A percentile compares a stretch with the other conserved stretches of the same genome.
Conservation (phyloP, 176 grass and related monocot species). For the Triticum monococcum region DNA sequence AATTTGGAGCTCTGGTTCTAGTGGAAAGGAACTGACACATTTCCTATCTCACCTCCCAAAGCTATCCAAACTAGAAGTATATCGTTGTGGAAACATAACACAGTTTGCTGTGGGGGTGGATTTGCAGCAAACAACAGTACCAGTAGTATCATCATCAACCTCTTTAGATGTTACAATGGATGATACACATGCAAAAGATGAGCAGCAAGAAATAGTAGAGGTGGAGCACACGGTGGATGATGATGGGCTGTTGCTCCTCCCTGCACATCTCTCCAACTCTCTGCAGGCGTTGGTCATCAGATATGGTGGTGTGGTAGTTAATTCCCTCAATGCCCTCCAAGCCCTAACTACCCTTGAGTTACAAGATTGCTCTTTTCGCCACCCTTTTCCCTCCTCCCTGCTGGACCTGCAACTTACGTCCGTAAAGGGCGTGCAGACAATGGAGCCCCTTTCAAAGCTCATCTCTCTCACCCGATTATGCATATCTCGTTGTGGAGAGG, state of each 20-base stretch:
- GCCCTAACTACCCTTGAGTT: too few species aligned
- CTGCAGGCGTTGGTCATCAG: neutral
- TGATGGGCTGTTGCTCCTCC: neutral
- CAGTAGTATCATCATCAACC: too few species aligned
- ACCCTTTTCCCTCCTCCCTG: neutral
- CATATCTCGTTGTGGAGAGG: fast-evolving
- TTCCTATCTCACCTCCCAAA: neutral
- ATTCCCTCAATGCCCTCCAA: too few species aligned
- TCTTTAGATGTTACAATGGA: neutral
- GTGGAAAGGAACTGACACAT: neutral
- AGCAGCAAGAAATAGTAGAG: neutral
- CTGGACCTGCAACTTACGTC: fast-evolving
- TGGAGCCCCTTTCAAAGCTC: slow-evolving; percentile 19
- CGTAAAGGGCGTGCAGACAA: neutral
- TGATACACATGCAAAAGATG: neutral
- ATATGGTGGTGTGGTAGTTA: too few species aligned
- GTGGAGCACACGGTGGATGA: neutral
- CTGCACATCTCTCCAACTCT: neutral
- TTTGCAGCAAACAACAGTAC: neutral
- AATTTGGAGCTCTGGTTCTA: neutral
- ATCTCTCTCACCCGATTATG: neutral
- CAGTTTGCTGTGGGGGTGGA: neutral
- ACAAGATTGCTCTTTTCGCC: too few species aligned
- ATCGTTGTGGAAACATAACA: neutral
- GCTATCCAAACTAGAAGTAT: neutral